phyloP scores from a whole-genome alignment of 129 eudicot genomes.

The Chrysanthemum lavandulifolium region DNA sequence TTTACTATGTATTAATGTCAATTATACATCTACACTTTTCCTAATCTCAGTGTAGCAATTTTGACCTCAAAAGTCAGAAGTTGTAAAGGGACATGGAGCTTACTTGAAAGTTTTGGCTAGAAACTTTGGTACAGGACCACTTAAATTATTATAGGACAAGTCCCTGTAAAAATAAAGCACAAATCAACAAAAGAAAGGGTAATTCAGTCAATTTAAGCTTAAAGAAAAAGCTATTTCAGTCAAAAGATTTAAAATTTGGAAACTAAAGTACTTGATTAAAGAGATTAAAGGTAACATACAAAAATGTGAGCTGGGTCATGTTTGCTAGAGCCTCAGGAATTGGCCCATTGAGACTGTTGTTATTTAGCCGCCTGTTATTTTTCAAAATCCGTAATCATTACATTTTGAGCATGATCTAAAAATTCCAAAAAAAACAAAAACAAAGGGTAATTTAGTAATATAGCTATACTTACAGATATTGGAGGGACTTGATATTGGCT shows the following conservation, averaged over 20 bases:
- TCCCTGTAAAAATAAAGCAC: constrained; percentile 56
- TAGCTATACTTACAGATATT: constrained; percentile 60
- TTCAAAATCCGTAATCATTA: constrained; percentile 31
- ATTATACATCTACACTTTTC: neutral
- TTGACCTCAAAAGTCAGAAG: neutral
- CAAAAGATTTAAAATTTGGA: neutral
- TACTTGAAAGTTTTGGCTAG: constrained; percentile 84
- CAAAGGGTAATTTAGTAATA: constrained; percentile 16
- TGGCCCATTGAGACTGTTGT: constrained; percentile 79
- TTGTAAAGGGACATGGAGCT: constrained; percentile 20
- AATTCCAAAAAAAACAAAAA: neutral
- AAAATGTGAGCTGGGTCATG: constrained; percentile 83
- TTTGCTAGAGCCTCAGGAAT: constrained; percentile 78
- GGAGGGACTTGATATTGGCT: constrained; percentile 57
- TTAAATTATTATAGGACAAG: constrained; percentile 86
- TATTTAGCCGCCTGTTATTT: constrained; percentile 76
- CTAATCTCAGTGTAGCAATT: neutral
- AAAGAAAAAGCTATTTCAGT: constrained; percentile 25
- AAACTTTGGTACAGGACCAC: constrained; percentile 85
- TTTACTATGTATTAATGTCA: neutral
- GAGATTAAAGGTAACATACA: constrained; percentile 44
- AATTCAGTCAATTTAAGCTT: constrained; percentile 4
- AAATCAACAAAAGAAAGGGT: constrained; percentile 15
- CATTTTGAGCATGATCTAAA: constrained; percentile 10
- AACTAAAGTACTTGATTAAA: constrained; percentile 14